Conservation (phyloP, 1,284 basidiomycete genomes). For the Phlebopus sp. region DNA sequence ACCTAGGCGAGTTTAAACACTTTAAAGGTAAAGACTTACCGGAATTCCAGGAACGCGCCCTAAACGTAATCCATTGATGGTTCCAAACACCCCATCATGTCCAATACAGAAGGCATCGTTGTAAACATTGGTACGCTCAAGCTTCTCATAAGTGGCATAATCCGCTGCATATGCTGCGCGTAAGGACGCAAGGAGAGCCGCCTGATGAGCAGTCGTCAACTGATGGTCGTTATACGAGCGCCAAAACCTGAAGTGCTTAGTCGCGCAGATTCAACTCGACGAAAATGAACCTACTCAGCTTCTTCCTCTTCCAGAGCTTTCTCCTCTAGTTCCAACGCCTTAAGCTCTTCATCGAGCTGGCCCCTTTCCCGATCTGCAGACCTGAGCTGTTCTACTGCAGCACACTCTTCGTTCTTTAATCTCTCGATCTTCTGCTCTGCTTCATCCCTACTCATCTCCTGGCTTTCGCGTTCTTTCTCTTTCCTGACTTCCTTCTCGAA, state of each 20-base stretch:
- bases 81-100: conserved; percentile 90
- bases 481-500: conserved; percentile 86
- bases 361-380: conserved; percentile 73
- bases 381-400: conserved; percentile 70
- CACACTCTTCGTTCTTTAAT: conserved; percentile 71
- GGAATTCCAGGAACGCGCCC: conserved; percentile 81
- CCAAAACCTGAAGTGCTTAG: conserved; percentile 71
- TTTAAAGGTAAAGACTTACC: conserved; percentile 38
- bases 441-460: conserved; percentile 58
- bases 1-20: conserved; percentile 6
- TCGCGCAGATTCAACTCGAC: background rate
- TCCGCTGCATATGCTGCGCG: conserved; percentile 76
- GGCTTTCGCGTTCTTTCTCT: conserved; percentile 65
- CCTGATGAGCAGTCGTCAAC: conserved; percentile 61
- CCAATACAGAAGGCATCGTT: conserved; percentile 99
- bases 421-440: conserved; percentile 69
- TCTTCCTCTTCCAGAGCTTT: conserved; percentile 73
- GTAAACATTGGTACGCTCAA: conserved; percentile 95
- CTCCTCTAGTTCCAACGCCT: conserved; percentile 72
- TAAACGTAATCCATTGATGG: conserved; percentile 93
- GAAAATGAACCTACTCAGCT: conserved; percentile 57
- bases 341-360: conserved; percentile 72
- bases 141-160: conserved; percentile 73
- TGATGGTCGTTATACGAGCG: conserved; percentile 71
- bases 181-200: conserved; percentile 66